Evolutionary conservation across 805 yeast species (phyloP).

Genomic region (Metschnikowia aberdeeniae): DNA sequence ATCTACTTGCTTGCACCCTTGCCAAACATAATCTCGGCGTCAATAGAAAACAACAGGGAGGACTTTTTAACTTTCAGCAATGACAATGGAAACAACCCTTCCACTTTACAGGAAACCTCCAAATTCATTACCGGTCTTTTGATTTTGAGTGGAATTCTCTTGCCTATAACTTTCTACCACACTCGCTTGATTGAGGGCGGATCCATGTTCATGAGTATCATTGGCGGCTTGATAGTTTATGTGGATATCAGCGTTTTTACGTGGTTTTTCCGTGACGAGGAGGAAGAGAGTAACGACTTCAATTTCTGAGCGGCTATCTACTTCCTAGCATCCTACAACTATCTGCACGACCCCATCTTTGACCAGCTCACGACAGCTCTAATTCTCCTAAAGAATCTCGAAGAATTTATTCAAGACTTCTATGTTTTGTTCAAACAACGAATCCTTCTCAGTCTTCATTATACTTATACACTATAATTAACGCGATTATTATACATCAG

Average conservation of each 20-base stretch:
- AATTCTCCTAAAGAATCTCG: too few species aligned
- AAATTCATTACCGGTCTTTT: constrained; percentile 38
- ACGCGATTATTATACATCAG: too few species aligned
- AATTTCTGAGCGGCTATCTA: constrained; percentile 25
- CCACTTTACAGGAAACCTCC: constrained; percentile 36
- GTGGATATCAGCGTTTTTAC: constrained; percentile 41
- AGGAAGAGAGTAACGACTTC: constrained; percentile 44
- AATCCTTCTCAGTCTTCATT: too few species aligned
- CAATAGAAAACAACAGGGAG: constrained; percentile 37
- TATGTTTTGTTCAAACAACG: too few species aligned
- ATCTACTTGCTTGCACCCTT: constrained; percentile 43
- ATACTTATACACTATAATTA: too few species aligned
- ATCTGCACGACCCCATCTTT: too few species aligned
- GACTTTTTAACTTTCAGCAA: constrained; percentile 43
- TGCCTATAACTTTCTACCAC: constrained; percentile 40
- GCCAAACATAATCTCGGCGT: constrained; percentile 38
- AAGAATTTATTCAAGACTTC: too few species aligned
- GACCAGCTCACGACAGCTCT: too few species aligned
- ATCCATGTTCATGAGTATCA: constrained; percentile 39
- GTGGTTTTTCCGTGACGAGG: constrained; percentile 44
- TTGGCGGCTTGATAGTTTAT: constrained; percentile 44
- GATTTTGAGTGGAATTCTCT: constrained; percentile 42
- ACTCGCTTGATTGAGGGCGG: constrained; percentile 34
- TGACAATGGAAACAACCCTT: constrained; percentile 34
- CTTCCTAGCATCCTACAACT: too few species aligned